Evolutionary conservation across 2,329 filamentous ascomycete species (phyloP).

Genomic region (Gremmenia infestans): DNA sequence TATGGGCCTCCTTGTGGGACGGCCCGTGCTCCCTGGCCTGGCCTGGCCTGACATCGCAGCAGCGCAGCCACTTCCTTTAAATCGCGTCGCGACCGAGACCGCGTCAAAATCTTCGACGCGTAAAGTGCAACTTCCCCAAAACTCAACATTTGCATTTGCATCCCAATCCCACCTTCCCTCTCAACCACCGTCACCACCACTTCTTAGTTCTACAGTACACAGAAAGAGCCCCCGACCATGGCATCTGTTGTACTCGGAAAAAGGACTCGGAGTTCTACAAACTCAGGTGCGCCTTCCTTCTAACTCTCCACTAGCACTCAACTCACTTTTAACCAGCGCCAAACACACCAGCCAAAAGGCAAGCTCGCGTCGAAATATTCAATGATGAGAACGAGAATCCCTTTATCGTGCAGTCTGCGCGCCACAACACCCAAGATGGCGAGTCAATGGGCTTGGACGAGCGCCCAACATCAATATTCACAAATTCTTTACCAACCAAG

Average conservation of each 20-base stretch:
- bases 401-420: slow-evolving; percentile 36
- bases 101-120: not conserved
- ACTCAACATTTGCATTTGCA: slow-evolving; percentile 3
- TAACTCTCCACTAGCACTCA: not conserved
- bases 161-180: slow-evolving; percentile 7
- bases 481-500: slow-evolving; percentile 39
- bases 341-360: slow-evolving; percentile 39
- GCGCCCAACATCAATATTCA: slow-evolving; percentile 22
- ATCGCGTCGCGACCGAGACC: not conserved
- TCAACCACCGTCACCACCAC: slow-evolving; percentile 3
- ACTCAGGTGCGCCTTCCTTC: slow-evolving; percentile 32
- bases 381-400: slow-evolving; percentile 67
- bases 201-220: slow-evolving; percentile 5
- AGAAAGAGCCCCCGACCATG: slow-evolving; percentile 24
- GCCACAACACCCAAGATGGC: slow-evolving; percentile 33
- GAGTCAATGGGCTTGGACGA: slow-evolving; percentile 42
- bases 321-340: slow-evolving; percentile 19
- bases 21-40: not conserved
- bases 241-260: slow-evolving; percentile 41
- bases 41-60: too few relatives aligned
- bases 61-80: not conserved
- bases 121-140: not conserved
- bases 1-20: not conserved
- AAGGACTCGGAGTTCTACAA: slow-evolving; percentile 37
- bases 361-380: slow-evolving; percentile 37